Conservation (phyloP, 202 grass and related monocot genomes). For the Panicum virgatum region DNA sequence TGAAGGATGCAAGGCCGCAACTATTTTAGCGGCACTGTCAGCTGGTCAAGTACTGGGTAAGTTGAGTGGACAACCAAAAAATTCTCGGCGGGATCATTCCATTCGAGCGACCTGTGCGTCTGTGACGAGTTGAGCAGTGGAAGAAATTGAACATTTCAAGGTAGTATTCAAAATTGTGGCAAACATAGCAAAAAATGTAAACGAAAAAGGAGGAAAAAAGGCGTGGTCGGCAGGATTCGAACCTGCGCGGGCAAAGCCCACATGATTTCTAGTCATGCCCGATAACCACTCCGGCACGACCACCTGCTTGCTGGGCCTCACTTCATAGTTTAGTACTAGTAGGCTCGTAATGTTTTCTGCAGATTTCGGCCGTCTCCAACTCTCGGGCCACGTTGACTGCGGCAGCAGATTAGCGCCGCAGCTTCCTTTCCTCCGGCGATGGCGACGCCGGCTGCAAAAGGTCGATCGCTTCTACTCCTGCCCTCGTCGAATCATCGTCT, state of each 20-base stretch:
- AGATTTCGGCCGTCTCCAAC: background rate
- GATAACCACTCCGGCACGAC: slow-evolving; percentile 95
- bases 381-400: background rate
- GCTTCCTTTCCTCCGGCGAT: slow-evolving; percentile 20
- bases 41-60: background rate
- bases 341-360: too few relatives aligned
- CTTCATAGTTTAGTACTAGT: too few relatives aligned
- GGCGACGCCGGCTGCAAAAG: slow-evolving; percentile 30
- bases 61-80: background rate
- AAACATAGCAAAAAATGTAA: background rate
- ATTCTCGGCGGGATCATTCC: background rate
- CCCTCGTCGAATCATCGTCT: background rate
- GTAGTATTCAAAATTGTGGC: background rate
- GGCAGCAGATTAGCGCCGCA: background rate
- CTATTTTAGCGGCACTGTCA: background rate
- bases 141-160: background rate
- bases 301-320: slow-evolving; percentile 49
- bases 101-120: background rate
- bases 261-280: slow-evolving; percentile 99
- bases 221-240: slow-evolving; percentile 24
- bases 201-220: too few relatives aligned
- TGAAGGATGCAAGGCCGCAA: background rate
- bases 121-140: background rate
- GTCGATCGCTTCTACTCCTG: background rate
- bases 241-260: slow-evolving; percentile 56